Percentiles rank a stretch among this genome's conserved stretches.
phyloP scores from a whole-genome alignment of 108 stramenopile species.

The Cyclotella distinguenda region DNA sequence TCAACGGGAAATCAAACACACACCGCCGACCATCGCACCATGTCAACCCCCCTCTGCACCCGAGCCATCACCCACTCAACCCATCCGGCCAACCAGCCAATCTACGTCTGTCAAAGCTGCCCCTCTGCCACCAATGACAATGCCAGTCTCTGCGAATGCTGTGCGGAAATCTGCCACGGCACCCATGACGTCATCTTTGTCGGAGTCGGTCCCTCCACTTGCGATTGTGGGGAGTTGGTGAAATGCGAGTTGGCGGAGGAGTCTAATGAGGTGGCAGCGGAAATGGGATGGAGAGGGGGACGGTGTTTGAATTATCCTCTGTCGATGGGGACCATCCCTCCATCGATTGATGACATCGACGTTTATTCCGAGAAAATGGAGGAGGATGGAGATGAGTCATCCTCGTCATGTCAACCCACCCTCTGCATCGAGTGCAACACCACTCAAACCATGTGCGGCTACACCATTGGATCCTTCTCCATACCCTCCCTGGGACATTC shows the following conservation, averaged over 20 bases:
- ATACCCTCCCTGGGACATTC: slow-evolving; percentile 4
- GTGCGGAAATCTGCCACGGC: slow-evolving; percentile 63
- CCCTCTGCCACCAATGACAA: not conserved
- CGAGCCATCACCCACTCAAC: slow-evolving; percentile 57
- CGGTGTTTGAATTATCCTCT: slow-evolving; percentile 9
- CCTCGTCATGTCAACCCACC: too few relatives aligned
- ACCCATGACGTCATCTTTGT: slow-evolving; percentile 56
- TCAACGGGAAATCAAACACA: too few relatives aligned
- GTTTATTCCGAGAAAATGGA: not conserved
- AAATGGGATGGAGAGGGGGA: not conserved
- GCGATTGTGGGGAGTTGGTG: slow-evolving; percentile 56
- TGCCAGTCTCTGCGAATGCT: slow-evolving; percentile 70
- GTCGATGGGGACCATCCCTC: not conserved
- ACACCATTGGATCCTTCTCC: slow-evolving; percentile 12
- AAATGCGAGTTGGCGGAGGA: not conserved
- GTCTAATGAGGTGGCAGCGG: slow-evolving; percentile 1
- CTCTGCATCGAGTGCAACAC: slow-evolving; percentile 36
- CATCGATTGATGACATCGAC: not conserved
- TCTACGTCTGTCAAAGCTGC: slow-evolving; percentile 58
- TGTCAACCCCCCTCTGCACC: too few relatives aligned
- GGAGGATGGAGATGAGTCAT: not conserved
- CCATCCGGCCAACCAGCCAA: slow-evolving; percentile 53
- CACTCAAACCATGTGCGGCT: slow-evolving; percentile 23
- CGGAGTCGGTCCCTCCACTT: slow-evolving; percentile 69
- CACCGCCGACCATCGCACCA: too few relatives aligned